These are phyloP conservation scores for Styphnolobium japonicum DNA, from an alignment of 306 rosid genomes.

Conservation along the genomic window DNA sequence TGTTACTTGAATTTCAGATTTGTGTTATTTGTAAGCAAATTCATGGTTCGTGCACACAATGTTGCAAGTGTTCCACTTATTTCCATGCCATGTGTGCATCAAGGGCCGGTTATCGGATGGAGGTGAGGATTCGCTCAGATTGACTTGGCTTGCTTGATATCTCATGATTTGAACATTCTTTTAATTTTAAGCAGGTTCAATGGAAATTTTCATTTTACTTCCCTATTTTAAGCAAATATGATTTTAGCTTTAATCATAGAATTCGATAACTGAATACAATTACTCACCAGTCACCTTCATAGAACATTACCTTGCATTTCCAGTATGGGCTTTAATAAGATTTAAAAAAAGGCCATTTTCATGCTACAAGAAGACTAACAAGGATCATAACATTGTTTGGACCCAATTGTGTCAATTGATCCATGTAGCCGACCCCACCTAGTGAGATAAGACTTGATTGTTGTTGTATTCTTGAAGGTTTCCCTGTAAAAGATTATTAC, in stretches of 20 bases:
- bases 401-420: not conserved
- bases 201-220: constrained; percentile 12
- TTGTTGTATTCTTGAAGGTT: constrained; percentile 12
- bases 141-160: constrained; percentile 14
- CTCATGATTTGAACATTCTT: not conserved
- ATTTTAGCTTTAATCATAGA: not conserved
- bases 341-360: not conserved
- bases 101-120: constrained; percentile 99
- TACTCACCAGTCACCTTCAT: not conserved
- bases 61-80: constrained; percentile 98
- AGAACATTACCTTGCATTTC: constrained; percentile 1
- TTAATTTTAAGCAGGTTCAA: not conserved
- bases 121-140: constrained; percentile 52
- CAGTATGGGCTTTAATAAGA: constrained; percentile 2
- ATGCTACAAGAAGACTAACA: not conserved
- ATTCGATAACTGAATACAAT: not conserved
- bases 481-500: not conserved
- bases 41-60: constrained; percentile 97
- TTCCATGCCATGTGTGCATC: constrained; percentile 99
- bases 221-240: constrained; percentile 9
- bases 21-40: constrained; percentile 98
- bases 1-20: constrained; percentile 61
- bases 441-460: not conserved
- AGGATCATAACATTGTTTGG: not conserved
- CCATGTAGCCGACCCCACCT: not conserved